A percentile compares a stretch with the other conserved stretches of the same genome.
Evolutionary conservation across 1,139 yeast genomes (phyloP).

Genomic region (Sugiyamaella japonica): DNA sequence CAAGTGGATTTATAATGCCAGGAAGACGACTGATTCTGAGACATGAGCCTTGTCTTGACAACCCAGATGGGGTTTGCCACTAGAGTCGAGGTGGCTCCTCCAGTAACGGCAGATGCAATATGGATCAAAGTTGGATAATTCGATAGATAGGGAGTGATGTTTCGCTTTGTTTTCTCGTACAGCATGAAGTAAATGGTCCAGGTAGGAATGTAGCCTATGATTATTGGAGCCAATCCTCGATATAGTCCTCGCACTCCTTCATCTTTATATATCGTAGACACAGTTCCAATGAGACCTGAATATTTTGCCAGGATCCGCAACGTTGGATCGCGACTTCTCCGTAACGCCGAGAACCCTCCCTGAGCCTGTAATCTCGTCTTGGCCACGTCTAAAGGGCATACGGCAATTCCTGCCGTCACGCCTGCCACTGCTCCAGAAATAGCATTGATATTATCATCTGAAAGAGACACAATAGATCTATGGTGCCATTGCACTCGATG

Average conservation of each 20-base stretch:
- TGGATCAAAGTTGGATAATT: constrained; percentile 55
- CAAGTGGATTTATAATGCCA: constrained; percentile 69
- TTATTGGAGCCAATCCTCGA: constrained; percentile 86
- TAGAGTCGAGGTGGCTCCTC: constrained; percentile 86
- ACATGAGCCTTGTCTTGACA: constrained; percentile 89
- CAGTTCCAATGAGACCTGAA: constrained; percentile 60
- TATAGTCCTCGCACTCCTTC: constrained; percentile 86
- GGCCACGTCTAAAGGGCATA: constrained; percentile 92
- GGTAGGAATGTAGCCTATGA: constrained; percentile 92
- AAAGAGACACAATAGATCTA: constrained; percentile 10
- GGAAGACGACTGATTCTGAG: constrained; percentile 49
- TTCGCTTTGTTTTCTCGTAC: constrained; percentile 71
- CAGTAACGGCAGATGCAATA: constrained; percentile 79
- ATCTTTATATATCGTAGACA: constrained; percentile 61
- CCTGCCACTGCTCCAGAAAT: constrained; percentile 91
- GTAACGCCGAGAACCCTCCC: constrained; percentile 52
- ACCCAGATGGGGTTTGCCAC: constrained; percentile 97
- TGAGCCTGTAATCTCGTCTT: constrained; percentile 95
- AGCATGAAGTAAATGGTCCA: constrained; percentile 96
- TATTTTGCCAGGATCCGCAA: constrained; percentile 41
- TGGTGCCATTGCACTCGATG: constrained; percentile 15
- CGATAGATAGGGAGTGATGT: constrained; percentile 21
- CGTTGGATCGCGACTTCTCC: constrained; percentile 19
- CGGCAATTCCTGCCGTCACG: constrained; percentile 81
- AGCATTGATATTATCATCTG: constrained; percentile 52